Conservation (phyloP, 75 land plant species). For the Picea glauca region DNA sequence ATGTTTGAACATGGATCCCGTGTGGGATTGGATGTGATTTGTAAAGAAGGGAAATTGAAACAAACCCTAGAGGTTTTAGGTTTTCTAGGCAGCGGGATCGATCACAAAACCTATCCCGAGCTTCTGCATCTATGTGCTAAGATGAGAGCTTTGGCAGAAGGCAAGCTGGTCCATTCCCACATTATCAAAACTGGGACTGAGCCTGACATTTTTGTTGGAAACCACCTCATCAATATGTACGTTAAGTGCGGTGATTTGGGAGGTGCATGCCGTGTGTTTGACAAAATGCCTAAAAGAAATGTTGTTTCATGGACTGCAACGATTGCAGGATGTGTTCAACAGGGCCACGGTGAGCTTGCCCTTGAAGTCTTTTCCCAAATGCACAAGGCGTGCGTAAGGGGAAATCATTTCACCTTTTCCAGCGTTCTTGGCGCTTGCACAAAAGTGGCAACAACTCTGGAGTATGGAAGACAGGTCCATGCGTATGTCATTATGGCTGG, state of each 20-base stretch:
- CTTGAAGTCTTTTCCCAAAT: conserved; percentile 34
- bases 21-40: too few relatives aligned
- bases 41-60: too few relatives aligned
- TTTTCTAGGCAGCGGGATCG: too few relatives aligned
- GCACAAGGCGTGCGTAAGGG: conserved; percentile 31
- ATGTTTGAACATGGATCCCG: too few relatives aligned
- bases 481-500: conserved; percentile 37
- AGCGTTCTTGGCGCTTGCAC: conserved; percentile 53
- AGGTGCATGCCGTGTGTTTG: conserved; percentile 22
- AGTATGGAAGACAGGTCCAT: conserved; percentile 33
- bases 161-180: conserved; percentile 30
- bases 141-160: background rate
- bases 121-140: background rate
- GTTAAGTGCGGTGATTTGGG: conserved; percentile 15
- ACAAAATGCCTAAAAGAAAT: conserved; percentile 27
- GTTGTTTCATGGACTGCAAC: conserved; percentile 31
- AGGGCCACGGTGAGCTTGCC: conserved; percentile 24
- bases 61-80: too few relatives aligned
- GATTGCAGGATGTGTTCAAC: conserved; percentile 20
- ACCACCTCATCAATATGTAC: conserved; percentile 28
- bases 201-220: conserved; percentile 22
- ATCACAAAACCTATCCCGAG: too few relatives aligned
- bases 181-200: conserved; percentile 11
- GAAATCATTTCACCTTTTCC: conserved; percentile 42
- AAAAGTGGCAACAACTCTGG: conserved; percentile 8